Conservation (phyloP, 2,329 filamentous ascomycete species). For the Polychaeton citri region DNA sequence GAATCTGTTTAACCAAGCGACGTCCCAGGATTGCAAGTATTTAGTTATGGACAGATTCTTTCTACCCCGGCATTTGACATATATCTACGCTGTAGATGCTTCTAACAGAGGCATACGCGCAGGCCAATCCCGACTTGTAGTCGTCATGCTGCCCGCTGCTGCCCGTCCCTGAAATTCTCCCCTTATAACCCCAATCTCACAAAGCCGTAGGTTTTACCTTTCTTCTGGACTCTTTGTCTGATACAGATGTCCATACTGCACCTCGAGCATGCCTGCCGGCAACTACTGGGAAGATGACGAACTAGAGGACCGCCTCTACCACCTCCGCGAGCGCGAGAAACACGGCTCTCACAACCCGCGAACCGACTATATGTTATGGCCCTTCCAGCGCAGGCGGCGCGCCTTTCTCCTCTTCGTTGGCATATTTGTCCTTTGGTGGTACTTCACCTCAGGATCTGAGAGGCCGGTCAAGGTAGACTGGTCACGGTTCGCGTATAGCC, state of each 20-base stretch:
- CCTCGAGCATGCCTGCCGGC: not conserved
- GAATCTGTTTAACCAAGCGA: too few species aligned
- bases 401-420: not conserved
- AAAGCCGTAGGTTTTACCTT: too few species aligned
- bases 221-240: too few species aligned
- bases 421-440: not conserved
- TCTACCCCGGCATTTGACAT: too few species aligned
- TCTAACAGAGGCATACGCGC: too few species aligned
- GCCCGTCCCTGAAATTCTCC: too few species aligned
- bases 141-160: too few species aligned
- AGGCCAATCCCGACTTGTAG: too few species aligned
- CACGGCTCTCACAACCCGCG: not conserved
- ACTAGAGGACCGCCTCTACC: not conserved
- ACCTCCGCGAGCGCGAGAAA: not conserved
- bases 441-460: not conserved
- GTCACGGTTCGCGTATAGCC: constrained; percentile 28
- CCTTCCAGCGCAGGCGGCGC: not conserved
- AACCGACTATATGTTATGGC: not conserved
- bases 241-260: not conserved
- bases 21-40: too few species aligned
- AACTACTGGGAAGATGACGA: not conserved
- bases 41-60: too few species aligned
- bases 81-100: too few species aligned
- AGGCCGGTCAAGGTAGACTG: constrained; percentile 15
- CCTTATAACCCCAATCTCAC: too few species aligned